phyloP scores from a whole-genome alignment of 768 basidiomycete species.

The Lenzites betulinus region DNA sequence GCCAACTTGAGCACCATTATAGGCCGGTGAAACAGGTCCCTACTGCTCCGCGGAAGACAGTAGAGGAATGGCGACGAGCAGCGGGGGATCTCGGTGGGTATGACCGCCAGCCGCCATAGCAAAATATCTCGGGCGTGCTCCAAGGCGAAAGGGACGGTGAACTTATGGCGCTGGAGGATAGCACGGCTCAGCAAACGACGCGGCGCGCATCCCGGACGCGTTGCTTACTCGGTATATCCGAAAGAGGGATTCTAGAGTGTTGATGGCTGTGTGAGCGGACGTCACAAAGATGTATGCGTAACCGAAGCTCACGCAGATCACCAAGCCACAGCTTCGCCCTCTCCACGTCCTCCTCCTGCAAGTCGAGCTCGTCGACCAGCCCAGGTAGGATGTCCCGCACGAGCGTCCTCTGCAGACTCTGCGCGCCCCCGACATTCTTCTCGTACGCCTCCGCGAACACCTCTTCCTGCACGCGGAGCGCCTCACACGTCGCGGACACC shows the following conservation, averaged over 20 bases:
- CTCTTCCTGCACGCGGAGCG: slow-evolving; percentile 39
- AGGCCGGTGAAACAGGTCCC: slow-evolving; percentile 67
- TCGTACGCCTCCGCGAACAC: slow-evolving; percentile 52
- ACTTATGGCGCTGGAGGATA: slow-evolving; percentile 60
- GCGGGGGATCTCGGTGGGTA: slow-evolving; percentile 37
- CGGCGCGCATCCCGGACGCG: not conserved
- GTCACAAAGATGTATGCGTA: not conserved
- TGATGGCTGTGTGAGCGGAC: not conserved
- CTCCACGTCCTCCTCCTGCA: slow-evolving; percentile 46
- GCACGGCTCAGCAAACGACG: not conserved
- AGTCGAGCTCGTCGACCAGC: slow-evolving; percentile 56
- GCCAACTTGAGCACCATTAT: slow-evolving; percentile 56
- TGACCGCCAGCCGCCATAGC: slow-evolving; percentile 60
- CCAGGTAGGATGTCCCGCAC: slow-evolving; percentile 61
- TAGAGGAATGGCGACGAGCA: slow-evolving; percentile 41
- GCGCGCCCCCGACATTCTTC: slow-evolving; percentile 48
- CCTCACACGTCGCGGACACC: not conserved
- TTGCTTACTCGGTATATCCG: slow-evolving; percentile 54
- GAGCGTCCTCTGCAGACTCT: slow-evolving; percentile 51
- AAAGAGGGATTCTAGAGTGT: slow-evolving; percentile 33
- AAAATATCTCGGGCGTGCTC: slow-evolving; percentile 58
- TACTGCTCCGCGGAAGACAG: slow-evolving; percentile 54
- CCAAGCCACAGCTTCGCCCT: slow-evolving; percentile 65
- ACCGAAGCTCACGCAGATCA: slow-evolving; percentile 58
- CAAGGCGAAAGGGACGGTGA: slow-evolving; percentile 60